Evolutionary conservation across 2,329 filamentous ascomycete genomes (phyloP), one percentile per base, ranked within the genome.

Genomic region (Paraphoma chrysanthemicola): DNA sequence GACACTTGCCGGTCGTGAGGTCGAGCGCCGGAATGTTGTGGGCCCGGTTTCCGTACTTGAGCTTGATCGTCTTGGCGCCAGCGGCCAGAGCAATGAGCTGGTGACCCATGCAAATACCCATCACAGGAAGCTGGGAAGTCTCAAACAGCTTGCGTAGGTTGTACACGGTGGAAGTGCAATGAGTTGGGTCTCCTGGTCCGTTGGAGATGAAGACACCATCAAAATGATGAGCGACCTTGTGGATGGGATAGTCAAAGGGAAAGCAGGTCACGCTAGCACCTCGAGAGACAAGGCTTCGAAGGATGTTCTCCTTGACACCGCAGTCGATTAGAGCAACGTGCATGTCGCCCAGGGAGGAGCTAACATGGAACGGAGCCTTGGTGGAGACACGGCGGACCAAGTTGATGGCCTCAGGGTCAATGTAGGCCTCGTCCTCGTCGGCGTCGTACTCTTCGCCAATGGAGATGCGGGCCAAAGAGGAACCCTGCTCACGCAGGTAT

Each of bases 151-250:
- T 91, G 70, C 86, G 85, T 53, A 99, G 87, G 82, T 96, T 93
- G 86, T 96, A 94, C 63, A 96, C 92, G 41, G 95, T 97, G 72
- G 92, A 88, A 75, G 93, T 90, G 83, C 93, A 97, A 82, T 99
- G 95, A 42, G 93, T 98, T 69, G 95, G 95, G 81, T 99, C 95
- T 81, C 95, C 95, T 29, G 95, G 95, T 57, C 95, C 95, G 81
- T 99, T 99, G 80, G 93, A 97, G 82, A 98, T 97, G 86, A 99
- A 99, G 74, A 99, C 89, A 74, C 95, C 95, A 70, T 99, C 95
- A 71, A 97, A 98, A 85, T 98, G 93, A 80, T 96, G 91, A 54
- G 95, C 91, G 38, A 97, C 91, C 86, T 98, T 97, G 86, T 98
- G 93, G 77, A 99, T 95, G 51, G 93, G 94, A 82, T 95, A 98